These are phyloP conservation scores for Colletotrichum graminicola DNA, from an alignment of 2,329 filamentous ascomycete genomes.

Conservation along the genomic window DNA sequence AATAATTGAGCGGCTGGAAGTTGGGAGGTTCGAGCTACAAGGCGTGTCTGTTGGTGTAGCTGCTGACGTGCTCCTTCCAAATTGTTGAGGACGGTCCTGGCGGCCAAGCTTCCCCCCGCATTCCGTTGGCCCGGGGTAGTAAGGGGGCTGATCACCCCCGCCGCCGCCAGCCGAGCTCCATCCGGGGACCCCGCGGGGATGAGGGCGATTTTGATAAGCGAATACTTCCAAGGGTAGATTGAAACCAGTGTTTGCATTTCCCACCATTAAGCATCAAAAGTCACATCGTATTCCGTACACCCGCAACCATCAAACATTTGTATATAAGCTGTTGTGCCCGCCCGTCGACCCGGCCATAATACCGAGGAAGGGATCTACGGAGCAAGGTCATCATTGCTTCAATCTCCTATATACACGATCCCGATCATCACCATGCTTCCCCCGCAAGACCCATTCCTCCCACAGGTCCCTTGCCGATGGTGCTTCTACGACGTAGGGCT, in stretches of 20 bases:
- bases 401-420: neutral
- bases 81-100: conserved; percentile 5
- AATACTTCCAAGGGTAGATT: neutral
- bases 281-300: too few species aligned
- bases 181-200: conserved; percentile 11
- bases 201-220: neutral
- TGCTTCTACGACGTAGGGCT: neutral
- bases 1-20: conserved; percentile 21
- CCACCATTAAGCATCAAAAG: neutral
- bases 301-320: neutral
- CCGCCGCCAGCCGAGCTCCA: conserved; percentile 30
- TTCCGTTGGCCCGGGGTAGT: conserved; percentile 42
- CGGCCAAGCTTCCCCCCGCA: conserved; percentile 43
- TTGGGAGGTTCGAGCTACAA: neutral
- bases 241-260: neutral
- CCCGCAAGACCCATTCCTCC: conserved; percentile 35
- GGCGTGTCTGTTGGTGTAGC: neutral
- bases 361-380: neutral
- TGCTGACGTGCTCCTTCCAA: conserved; percentile 31
- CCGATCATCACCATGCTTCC: conserved; percentile 3
- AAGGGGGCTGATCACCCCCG: conserved; percentile 19
- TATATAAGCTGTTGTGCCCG: too few species aligned
- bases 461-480: neutral
- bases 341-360: neutral
- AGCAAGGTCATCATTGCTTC: neutral